Percentiles rank a stretch among this genome's conserved stretches.
Conservation (phyloP, 1,139 yeast genomes). For the Saccharomyces pastorianus region DNA sequence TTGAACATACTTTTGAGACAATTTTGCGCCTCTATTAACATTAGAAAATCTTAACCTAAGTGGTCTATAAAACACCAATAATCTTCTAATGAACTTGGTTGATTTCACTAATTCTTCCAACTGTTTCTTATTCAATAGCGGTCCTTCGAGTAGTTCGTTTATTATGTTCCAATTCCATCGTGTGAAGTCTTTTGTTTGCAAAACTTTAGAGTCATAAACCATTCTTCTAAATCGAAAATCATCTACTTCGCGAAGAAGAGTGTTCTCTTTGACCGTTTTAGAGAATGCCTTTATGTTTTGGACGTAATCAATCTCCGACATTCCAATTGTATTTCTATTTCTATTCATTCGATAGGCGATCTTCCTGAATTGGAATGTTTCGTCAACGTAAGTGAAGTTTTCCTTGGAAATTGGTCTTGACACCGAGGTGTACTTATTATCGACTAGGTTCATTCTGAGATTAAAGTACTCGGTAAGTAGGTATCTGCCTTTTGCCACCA, state of each 20-base stretch:
- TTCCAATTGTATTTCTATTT: constrained; percentile 32
- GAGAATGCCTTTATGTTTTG: constrained; percentile 32
- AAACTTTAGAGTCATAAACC: constrained; percentile 59
- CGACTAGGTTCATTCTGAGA: constrained; percentile 45
- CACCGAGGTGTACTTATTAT: constrained; percentile 10
- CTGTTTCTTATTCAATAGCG: constrained; percentile 59
- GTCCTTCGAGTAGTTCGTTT: constrained; percentile 66
- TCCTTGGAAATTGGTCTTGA: constrained; percentile 5
- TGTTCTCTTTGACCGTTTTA: constrained; percentile 38
- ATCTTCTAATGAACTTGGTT: constrained; percentile 77
- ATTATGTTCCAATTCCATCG: constrained; percentile 86
- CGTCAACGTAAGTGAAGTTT: constrained; percentile 4
- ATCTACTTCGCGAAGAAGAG: constrained; percentile 48
- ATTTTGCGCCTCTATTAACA: constrained; percentile 43
- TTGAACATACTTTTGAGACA: constrained; percentile 46
- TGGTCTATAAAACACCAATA: constrained; percentile 84
- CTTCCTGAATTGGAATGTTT: constrained; percentile 40
- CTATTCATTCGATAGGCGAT: constrained; percentile 38
- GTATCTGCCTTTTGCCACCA: constrained; percentile 51
- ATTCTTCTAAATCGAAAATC: constrained; percentile 63
- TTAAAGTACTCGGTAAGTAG: constrained; percentile 56
- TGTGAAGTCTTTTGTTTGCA: constrained; percentile 68
- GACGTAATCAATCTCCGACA: constrained; percentile 23
- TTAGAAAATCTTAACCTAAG: constrained; percentile 78
- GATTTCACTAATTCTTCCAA: constrained; percentile 73